phyloP scores from a whole-genome alignment of 1,284 basidiomycete genomes.

The Chalciporus sp. region DNA sequence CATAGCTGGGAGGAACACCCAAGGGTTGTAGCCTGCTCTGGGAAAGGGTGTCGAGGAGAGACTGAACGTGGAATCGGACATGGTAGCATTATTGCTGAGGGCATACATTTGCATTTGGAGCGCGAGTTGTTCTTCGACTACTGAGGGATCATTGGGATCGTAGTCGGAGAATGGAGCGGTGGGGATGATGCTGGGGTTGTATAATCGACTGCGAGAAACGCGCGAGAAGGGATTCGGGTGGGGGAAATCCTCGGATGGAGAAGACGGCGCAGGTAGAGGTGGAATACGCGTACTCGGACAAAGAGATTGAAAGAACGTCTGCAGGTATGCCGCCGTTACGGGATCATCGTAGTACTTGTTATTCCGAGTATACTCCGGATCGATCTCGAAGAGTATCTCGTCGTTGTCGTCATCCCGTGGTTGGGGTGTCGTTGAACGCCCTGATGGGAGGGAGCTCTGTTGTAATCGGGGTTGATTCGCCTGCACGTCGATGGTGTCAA shows the following conservation, averaged over 20 bases:
- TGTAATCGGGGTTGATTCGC: conserved; percentile 39
- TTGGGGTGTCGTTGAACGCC: conserved; percentile 44
- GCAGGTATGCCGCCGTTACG: conserved; percentile 53
- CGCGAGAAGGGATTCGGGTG: conserved; percentile 77
- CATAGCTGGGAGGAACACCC: conserved; percentile 62
- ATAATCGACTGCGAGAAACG: conserved; percentile 54
- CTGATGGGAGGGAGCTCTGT: conserved; percentile 49
- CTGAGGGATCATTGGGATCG: conserved; percentile 51
- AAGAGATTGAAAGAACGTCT: conserved; percentile 55
- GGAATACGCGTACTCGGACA: conserved; percentile 74
- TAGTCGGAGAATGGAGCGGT: conserved; percentile 48
- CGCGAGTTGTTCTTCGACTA: conserved; percentile 67
- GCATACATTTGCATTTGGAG: conserved; percentile 77
- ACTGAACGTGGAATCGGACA: conserved; percentile 72
- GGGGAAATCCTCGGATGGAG: conserved; percentile 62
- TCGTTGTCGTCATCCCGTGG: conserved; percentile 53
- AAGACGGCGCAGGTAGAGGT: conserved; percentile 26
- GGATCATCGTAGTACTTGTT: conserved; percentile 51
- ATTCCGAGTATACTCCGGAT: conserved; percentile 36
- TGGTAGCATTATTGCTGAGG: conserved; percentile 62
- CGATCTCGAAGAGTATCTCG: conserved; percentile 48
- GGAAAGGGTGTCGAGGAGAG: conserved; percentile 73
- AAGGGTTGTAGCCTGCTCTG: conserved; percentile 59
- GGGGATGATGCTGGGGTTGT: conserved; percentile 38
- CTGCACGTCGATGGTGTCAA: conserved; percentile 38